Evolutionary conservation across 2,329 filamentous ascomycete species (phyloP).

Genomic region (Xylaria sp.): DNA sequence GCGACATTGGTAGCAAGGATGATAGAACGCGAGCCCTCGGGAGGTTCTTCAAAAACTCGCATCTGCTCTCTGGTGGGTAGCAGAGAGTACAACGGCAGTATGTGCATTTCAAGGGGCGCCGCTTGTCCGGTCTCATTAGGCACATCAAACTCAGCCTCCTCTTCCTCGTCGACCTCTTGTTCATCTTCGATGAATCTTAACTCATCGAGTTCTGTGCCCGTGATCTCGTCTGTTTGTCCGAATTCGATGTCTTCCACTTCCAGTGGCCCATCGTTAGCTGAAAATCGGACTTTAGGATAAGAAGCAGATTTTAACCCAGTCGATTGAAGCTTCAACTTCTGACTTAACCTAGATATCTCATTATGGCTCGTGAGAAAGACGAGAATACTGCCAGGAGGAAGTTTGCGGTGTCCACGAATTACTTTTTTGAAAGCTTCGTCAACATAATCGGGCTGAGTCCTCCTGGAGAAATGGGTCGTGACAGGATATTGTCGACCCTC

Average conservation of each 20-base stretch:
- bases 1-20: slow-evolving; percentile 96
- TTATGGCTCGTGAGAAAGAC: slow-evolving; percentile 95
- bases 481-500: slow-evolving; percentile 94
- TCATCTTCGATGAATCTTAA: slow-evolving; percentile 61
- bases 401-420: slow-evolving; percentile 84
- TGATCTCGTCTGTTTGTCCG: slow-evolving; percentile 72
- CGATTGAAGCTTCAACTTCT: slow-evolving; percentile 76
- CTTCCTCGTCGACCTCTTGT: slow-evolving; percentile 67
- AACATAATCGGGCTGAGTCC: slow-evolving; percentile 86
- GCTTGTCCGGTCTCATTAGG: slow-evolving; percentile 68
- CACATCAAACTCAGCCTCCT: slow-evolving; percentile 74
- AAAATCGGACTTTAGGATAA: slow-evolving; percentile 76
- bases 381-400: slow-evolving; percentile 89
- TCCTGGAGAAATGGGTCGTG: slow-evolving; percentile 85
- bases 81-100: slow-evolving; percentile 93
- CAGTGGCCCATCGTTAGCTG: slow-evolving; percentile 78
- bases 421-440: slow-evolving; percentile 92
- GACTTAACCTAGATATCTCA: slow-evolving; percentile 87
- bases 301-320: slow-evolving; percentile 65
- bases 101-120: slow-evolving; percentile 78
- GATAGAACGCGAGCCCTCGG: slow-evolving; percentile 84
- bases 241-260: slow-evolving; percentile 91
- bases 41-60: slow-evolving; percentile 85
- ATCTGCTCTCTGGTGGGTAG: slow-evolving; percentile 91
- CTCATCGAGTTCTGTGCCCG: slow-evolving; percentile 69